Evolutionary conservation across 2,329 filamentous ascomycete genomes (phyloP), one percentile per base, ranked within the genome.

Genomic region (Pseudogymnoascus sp.): DNA sequence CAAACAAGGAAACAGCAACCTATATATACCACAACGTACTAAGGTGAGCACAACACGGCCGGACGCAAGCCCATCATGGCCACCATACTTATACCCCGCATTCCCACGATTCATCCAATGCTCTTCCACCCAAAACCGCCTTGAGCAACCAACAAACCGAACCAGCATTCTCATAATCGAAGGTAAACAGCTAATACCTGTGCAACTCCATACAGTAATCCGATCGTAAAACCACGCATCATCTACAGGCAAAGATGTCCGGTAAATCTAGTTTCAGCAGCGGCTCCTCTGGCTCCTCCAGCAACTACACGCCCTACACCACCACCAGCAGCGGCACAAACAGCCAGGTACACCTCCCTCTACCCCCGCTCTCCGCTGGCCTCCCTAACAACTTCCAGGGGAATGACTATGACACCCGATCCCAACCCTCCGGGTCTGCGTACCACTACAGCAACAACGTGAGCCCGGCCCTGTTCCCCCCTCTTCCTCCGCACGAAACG

Each of bases 371-470:
- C 31, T 15, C 15, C 17, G 7, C 40, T 33, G 59, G 10, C 11
- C 28, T 47, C 21, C 26, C 38, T 53, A 11, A 44, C 40, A 15
- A 61, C 31, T 63, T 35, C 38, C 63, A 88, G 86, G 87, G 87
- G 66, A 89, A 89, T 75, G 83, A 85, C 76, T 89, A 85, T 71
- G 87, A 85, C 74, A 74, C 80, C 50, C 85, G 87, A 35, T 83
- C 87, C 75, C 88, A 88, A 50, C 70, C 70, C 68, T 84, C 84
- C 66, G 79, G 78, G 67, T 69, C 74, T 60, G 83, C 80, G 7
- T 87, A 87, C 73, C 86, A 89, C 72, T 90, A 89, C 72, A 88
- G 84, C 62, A 90, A 90, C 78, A 71, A 64, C 7, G 63, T 47
- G 11, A 44, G 82, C 84, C 71, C 67, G 79, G 73, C 21, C 31